Evolutionary conservation across 148 eudicot species (phyloP).

Genomic region (Nyssa sinensis): DNA sequence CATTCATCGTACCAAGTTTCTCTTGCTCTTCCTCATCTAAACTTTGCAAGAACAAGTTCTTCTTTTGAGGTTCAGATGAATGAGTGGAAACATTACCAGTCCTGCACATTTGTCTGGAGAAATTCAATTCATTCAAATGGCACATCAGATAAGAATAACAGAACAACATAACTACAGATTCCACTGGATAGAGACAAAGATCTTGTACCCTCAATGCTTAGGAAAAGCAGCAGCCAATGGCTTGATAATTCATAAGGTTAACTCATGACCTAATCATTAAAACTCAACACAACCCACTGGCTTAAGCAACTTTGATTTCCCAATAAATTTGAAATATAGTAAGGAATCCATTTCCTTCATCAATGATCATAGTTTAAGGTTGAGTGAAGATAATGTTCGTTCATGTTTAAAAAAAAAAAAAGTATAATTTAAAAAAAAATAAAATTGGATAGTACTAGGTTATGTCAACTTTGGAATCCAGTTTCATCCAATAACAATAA

Average conservation of each 20-base stretch:
- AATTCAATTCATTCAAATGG: slow-evolving; percentile 20
- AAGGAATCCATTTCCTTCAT: background rate
- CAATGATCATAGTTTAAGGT: no score
- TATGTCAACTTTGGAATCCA: background rate
- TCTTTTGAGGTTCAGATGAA: slow-evolving; percentile 60
- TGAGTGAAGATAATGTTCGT: background rate
- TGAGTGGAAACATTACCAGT: slow-evolving; percentile 60
- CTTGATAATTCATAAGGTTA: no score
- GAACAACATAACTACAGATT: background rate
- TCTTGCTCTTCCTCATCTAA: slow-evolving; percentile 62
- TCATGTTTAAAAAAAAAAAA: background rate
- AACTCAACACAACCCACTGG: no score
- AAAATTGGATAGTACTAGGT: background rate
- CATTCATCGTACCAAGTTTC: slow-evolving; percentile 17
- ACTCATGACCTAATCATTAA: no score
- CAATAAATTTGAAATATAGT: background rate
- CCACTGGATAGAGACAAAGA: background rate
- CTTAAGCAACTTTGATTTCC: background rate
- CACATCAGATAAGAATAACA: slow-evolving; percentile 9
- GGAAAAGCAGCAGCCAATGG: no score
- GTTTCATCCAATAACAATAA: background rate
- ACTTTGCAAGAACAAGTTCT: slow-evolving; percentile 83
- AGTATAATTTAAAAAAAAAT: no score
- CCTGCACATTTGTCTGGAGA: slow-evolving; percentile 48
- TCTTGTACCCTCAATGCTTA: no score